phyloP scores from a whole-genome alignment of 192 early-diverging fungal genomes.

The Chytriomyces sp. region DNA sequence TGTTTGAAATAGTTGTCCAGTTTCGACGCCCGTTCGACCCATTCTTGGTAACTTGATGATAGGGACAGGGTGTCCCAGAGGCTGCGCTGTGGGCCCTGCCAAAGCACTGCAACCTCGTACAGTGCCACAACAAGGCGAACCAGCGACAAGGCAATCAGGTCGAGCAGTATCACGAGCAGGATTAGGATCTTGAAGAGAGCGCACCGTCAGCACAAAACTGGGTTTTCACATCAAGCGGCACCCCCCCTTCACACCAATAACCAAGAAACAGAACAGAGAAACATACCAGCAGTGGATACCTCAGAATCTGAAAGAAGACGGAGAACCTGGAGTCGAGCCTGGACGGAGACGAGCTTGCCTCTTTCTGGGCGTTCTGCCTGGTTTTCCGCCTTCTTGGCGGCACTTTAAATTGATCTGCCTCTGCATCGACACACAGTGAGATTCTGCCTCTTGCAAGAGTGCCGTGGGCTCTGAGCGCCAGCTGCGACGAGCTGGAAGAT shows the following conservation, averaged over 20 bases:
- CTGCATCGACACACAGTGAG: not conserved
- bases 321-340: slow-evolving; percentile 6
- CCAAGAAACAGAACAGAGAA: not conserved
- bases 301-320: slow-evolving; percentile 11
- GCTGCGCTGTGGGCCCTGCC: slow-evolving; percentile 60
- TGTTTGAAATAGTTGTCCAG: slow-evolving; percentile 71
- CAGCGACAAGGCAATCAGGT: slow-evolving; percentile 63
- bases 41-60: slow-evolving; percentile 66
- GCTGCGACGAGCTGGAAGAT: not conserved
- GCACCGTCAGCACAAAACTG: not conserved
- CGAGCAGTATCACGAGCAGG: slow-evolving; percentile 61
- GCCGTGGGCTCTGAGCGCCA: slow-evolving; percentile 8
- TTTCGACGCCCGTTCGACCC: slow-evolving; percentile 60
- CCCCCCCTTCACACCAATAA: not conserved
- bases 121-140: slow-evolving; percentile 65
- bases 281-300: slow-evolving; percentile 23
- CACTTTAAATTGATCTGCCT: not conserved
- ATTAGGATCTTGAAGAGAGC: slow-evolving; percentile 48
- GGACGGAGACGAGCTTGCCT: slow-evolving; percentile 5
- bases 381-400: not conserved
- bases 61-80: slow-evolving; percentile 57
- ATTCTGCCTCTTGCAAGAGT: not conserved
- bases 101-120: slow-evolving; percentile 69
- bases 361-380: not conserved
- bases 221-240: not conserved